These are phyloP conservation scores for Hypomyces perniciosus DNA, from an alignment of 2,329 filamentous ascomycete species.

Conservation along the genomic window DNA sequence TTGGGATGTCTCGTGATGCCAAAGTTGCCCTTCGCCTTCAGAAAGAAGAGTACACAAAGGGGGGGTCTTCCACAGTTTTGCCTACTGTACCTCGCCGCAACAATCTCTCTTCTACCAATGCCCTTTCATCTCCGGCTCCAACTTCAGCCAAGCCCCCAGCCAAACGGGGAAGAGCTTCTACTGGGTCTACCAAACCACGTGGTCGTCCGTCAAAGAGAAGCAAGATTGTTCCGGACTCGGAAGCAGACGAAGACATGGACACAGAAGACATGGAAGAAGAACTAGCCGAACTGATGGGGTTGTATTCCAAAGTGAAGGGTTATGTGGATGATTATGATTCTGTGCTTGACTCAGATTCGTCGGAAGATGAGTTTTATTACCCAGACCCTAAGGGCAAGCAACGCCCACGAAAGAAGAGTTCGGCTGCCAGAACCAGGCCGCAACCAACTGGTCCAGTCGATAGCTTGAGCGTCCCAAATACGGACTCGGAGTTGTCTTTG, in stretches of 20 bases:
- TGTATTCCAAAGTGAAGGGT: no score
- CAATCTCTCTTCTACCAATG: not conserved
- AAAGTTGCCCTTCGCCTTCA: conserved; percentile 30
- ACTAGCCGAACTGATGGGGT: no score
- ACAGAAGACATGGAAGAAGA: conserved; percentile 16
- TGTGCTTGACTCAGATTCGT: no score
- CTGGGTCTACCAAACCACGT: conserved; percentile 12
- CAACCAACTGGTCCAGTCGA: no score
- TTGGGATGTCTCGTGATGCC: conserved; percentile 22
- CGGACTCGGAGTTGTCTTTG: not conserved
- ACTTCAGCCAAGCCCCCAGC: conserved; percentile 10
- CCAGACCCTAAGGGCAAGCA: no score
- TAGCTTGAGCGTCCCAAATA: not conserved
- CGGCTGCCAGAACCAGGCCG: not conserved
- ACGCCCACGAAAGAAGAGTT: no score
- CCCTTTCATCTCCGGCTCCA: conserved; percentile 6
- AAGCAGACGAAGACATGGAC: conserved; percentile 28
- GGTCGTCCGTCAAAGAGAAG: conserved; percentile 25
- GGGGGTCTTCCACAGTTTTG: not conserved
- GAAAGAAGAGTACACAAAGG: conserved; percentile 25
- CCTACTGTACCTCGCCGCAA: conserved; percentile 7
- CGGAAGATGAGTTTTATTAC: no score
- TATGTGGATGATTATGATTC: no score
- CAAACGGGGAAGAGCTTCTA: conserved; percentile 24
- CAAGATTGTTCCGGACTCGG: conserved; percentile 25